Percentiles rank a stretch among this genome's conserved stretches.
Evolutionary conservation across 164 flowering plant species (phyloP).

Genomic region (Stephania yunnanensis): DNA sequence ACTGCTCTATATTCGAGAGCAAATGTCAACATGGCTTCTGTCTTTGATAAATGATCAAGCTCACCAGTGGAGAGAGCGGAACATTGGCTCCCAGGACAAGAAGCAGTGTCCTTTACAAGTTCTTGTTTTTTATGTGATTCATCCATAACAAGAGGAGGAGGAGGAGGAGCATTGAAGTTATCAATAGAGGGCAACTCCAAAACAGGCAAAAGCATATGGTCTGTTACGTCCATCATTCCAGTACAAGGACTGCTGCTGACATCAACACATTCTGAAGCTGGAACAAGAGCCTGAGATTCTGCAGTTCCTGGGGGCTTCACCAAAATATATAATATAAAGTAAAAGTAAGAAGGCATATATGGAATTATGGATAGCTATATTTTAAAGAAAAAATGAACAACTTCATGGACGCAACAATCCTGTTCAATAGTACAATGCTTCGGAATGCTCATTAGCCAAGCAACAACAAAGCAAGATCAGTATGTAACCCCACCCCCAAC

Average conservation of each 20-base stretch:
- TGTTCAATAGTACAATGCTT: background rate
- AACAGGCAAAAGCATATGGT: constrained; percentile 65
- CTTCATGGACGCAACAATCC: background rate
- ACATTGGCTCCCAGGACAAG: constrained; percentile 35
- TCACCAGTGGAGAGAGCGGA: constrained; percentile 44
- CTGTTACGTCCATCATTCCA: constrained; percentile 66
- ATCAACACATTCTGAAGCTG: constrained; percentile 69
- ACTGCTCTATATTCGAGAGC: constrained; percentile 95
- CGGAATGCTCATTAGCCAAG: background rate
- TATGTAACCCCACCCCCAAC: background rate
- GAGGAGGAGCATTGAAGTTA: constrained; percentile 47
- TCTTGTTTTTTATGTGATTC: constrained; percentile 55
- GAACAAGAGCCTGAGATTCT: constrained; percentile 68
- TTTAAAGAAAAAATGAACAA: background rate
- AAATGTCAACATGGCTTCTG: constrained; percentile 87
- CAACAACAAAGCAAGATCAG: background rate
- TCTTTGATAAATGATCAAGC: constrained; percentile 73
- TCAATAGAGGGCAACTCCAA: constrained; percentile 56
- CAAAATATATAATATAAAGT: constrained; percentile 16
- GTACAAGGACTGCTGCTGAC: constrained; percentile 62
- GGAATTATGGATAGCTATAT: background rate
- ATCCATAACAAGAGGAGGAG: constrained; percentile 41
- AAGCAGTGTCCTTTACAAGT: constrained; percentile 23
- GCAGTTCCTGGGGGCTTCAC: constrained; percentile 96
- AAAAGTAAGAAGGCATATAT: background rate